These are phyloP conservation scores for Anthracocystis setariae DNA, from an alignment of 1,284 basidiomycete species.

Conservation along the genomic window DNA sequence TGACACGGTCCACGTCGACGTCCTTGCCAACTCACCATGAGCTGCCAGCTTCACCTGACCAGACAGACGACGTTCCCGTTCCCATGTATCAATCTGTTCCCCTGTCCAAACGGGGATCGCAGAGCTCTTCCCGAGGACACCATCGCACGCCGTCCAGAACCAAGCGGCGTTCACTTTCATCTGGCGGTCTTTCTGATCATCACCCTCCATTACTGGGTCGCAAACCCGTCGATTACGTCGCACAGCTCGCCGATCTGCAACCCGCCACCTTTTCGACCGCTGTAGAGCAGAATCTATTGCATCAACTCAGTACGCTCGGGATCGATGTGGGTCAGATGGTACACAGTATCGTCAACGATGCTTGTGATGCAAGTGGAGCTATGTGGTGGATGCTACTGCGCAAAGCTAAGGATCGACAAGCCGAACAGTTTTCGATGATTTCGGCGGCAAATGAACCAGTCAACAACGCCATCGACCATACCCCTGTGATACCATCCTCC, in stretches of 20 bases:
- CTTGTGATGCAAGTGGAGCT: slow-evolving; percentile 90
- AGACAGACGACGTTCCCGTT: slow-evolving; percentile 12
- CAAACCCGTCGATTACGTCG: slow-evolving; percentile 73
- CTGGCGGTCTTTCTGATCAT: slow-evolving; percentile 62
- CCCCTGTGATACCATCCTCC: neutral
- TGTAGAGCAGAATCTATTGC: slow-evolving; percentile 81
- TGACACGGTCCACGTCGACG: slow-evolving; percentile 28
- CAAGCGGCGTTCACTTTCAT: slow-evolving; percentile 85
- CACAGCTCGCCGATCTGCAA: slow-evolving; percentile 76
- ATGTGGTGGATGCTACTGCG: slow-evolving; percentile 96
- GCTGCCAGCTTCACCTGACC: slow-evolving; percentile 18
- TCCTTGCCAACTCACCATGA: slow-evolving; percentile 57
- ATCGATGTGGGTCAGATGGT: slow-evolving; percentile 94
- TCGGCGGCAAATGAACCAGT: slow-evolving; percentile 2
- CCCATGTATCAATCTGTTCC: slow-evolving; percentile 35
- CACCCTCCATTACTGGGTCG: slow-evolving; percentile 44
- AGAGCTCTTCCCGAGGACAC: slow-evolving; percentile 63
- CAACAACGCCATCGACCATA: neutral
- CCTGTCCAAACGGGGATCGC: slow-evolving; percentile 43
- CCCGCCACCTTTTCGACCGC: slow-evolving; percentile 84
- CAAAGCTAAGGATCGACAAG: slow-evolving; percentile 74
- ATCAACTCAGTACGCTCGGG: slow-evolving; percentile 79
- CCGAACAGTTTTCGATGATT: slow-evolving; percentile 5
- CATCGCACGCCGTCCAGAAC: slow-evolving; percentile 90
- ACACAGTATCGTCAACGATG: slow-evolving; percentile 88